Base-by-base conservation (phyloP, 306 rosid genomes). In the Rosa lucieae region DNA sequence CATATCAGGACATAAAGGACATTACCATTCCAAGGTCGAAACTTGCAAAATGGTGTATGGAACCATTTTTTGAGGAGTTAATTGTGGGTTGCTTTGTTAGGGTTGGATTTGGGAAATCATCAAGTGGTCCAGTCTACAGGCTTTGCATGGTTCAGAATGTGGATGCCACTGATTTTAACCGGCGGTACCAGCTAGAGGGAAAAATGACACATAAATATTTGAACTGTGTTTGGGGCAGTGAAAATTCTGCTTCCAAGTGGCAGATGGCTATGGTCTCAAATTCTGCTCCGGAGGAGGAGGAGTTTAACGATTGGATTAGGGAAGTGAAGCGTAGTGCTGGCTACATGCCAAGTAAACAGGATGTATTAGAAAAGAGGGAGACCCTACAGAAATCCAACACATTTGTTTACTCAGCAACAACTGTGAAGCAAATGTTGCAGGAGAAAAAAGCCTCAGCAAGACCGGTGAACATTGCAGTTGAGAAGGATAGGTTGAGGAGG, bases 1-100 rank as follows among this genome's bases (percentile, higher is more conserved):
- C 86, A 2, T 91, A 79, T 73, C 86, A 81, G 49, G 86, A 91
- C 18, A 76, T 89, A 6, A 86, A 78, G 82, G 91, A 88, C 37
- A 89, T 89, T 53, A 86, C 96, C 6, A 73, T 91, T 13, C 85
- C 75, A 74, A 91, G 96, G 70, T 91, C 90, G 63, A 87, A 81
- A 81, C 89, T 91, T 40, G 90, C 65, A 29, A 91, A 89, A 77
- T 91, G 93, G 93, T 68, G 86, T 74, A 84, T 78, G 75, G 91
- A 91, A 70, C 96, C 96, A 17, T 87, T 89, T 77, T 91, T 91
- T 71, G 93, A 91, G 73, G 90, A 89, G 67, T 70, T 91, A 43
- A 83, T 89, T 47, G 90, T 73, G 65, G 96, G 89, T 32, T 89
- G 93, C 80, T 89, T 91, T 81, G 96, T 91, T 59, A 87, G 96